Evolutionary conservation across 768 basidiomycete genomes (phyloP).

Genomic region (Kwoniella botswanensis): DNA sequence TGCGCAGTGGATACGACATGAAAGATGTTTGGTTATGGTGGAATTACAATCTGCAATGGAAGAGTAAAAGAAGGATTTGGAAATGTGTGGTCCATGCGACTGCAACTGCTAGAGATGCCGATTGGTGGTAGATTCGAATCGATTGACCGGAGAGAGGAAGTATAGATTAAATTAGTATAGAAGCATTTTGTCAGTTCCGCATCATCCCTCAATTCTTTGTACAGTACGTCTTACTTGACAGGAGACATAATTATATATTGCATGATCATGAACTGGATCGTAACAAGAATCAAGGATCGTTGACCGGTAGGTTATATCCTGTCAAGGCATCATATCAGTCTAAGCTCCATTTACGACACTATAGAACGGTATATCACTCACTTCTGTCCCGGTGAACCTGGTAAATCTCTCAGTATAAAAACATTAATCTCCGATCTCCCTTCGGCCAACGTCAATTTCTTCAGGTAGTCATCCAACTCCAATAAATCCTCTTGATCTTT

Average conservation of each 20-base stretch:
- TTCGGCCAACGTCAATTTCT: conserved; percentile 78
- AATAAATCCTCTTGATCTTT: conserved; percentile 76
- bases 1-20: not conserved
- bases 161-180: not conserved
- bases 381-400: conserved; percentile 52
- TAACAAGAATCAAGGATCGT: no score
- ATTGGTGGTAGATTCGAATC: conserved; percentile 28
- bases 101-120: conserved; percentile 40
- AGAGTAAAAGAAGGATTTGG: conserved; percentile 38
- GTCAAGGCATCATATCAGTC: not conserved
- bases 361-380: conserved; percentile 5
- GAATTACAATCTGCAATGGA: conserved; percentile 30
- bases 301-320: no score
- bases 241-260: not conserved
- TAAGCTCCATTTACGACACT: not conserved
- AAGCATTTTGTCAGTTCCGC: not conserved
- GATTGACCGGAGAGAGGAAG: no score
- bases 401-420: conserved; percentile 84
- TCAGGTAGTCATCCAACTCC: conserved; percentile 75
- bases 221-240: no score
- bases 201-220: no score
- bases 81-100: conserved; percentile 33
- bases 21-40: conserved; percentile 43
- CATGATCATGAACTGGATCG: not conserved
- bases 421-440: conserved; percentile 85